Evolutionary conservation across 495 filamentous ascomycete genomes (phyloP).

Genomic region (Cairneyella variabilis): DNA sequence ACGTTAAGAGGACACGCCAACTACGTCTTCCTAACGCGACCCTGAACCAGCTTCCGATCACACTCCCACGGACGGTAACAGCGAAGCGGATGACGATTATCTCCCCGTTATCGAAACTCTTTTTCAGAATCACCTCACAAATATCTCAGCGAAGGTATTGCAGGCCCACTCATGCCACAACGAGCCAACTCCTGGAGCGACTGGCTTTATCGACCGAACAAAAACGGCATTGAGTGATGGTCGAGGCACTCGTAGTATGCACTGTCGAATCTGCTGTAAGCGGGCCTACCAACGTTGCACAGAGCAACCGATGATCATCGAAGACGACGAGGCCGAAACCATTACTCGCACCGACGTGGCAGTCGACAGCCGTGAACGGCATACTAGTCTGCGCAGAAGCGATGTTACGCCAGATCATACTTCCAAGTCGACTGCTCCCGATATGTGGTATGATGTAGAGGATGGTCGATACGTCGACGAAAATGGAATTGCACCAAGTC

Average conservation of each 20-base stretch:
- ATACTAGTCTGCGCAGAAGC: neutral
- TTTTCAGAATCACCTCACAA: neutral
- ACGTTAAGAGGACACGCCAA: neutral
- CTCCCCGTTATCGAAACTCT: neutral
- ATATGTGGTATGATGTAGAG: constrained; percentile 3
- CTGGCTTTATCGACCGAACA: neutral
- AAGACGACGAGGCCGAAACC: constrained; percentile 12
- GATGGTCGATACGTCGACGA: neutral
- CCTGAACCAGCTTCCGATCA: neutral
- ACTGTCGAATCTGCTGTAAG: constrained; percentile 7
- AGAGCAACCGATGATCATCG: constrained; percentile 16
- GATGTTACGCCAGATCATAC: neutral
- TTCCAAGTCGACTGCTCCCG: neutral
- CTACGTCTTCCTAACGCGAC: neutral
- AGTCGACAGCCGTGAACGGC: constrained; percentile 4
- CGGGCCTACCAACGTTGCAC: constrained; percentile 6
- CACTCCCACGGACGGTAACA: neutral
- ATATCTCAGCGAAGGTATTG: neutral
- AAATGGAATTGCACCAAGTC: too few species aligned
- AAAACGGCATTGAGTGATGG: neutral
- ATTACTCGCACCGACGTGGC: constrained; percentile 7
- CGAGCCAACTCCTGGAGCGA: constrained; percentile 20
- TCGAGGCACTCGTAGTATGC: constrained; percentile 10
- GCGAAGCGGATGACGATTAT: neutral
- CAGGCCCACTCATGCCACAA: constrained; percentile 5